Conservation (phyloP, 331 rosid genomes). For the Telfairia occidentalis region DNA sequence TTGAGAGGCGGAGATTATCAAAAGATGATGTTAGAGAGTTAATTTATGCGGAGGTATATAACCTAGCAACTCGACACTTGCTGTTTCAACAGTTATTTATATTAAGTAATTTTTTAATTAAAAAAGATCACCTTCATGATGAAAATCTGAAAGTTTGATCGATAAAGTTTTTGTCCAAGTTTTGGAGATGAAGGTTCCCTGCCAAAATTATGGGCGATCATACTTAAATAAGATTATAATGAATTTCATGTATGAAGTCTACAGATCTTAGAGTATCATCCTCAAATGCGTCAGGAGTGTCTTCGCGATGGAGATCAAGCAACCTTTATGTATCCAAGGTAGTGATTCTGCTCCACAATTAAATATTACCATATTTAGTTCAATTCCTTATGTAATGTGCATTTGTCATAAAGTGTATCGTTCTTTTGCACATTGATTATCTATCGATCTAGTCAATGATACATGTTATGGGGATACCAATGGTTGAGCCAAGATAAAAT, state of each 20-base stretch:
- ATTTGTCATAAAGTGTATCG: neutral
- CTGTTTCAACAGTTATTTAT: constrained; percentile 8
- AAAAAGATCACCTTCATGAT: no score
- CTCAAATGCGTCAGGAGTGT: constrained; percentile 47
- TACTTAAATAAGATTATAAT: constrained; percentile 9
- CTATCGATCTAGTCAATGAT: neutral
- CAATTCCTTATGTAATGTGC: neutral
- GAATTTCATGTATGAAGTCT: constrained; percentile 15
- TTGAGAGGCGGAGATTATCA: constrained; percentile 41
- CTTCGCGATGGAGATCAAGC: constrained; percentile 27
- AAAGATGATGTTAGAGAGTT: constrained; percentile 51
- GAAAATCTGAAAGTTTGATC: neutral
- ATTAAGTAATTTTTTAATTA: neutral
- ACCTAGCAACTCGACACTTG: constrained; percentile 11
- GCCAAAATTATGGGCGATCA: neutral
- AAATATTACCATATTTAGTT: neutral
- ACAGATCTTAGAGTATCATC: constrained; percentile 70
- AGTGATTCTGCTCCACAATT: neutral
- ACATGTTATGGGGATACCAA: neutral
- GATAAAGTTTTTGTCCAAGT: neutral
- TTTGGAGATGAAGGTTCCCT: neutral
- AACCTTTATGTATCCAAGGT: constrained; percentile 67
- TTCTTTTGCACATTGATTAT: neutral
- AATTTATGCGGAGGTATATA: constrained; percentile 52
- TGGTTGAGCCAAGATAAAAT: neutral